Conservation (phyloP, 2,329 filamentous ascomycete genomes). For the Colletotrichum cordylinicola region DNA sequence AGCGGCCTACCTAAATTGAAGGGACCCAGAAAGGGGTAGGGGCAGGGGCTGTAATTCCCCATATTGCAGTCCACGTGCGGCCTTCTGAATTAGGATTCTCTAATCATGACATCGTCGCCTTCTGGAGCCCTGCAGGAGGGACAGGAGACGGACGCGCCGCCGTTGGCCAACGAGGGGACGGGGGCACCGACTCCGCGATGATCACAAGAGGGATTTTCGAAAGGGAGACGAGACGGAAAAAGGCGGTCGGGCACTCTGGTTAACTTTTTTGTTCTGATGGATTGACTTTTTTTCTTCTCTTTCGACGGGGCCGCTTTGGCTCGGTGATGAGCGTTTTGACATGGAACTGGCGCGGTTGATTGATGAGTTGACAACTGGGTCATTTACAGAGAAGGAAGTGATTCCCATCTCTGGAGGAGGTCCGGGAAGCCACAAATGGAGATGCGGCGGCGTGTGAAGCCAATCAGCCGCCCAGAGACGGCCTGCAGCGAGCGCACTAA, state of each 20-base stretch:
- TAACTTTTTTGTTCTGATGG: background rate
- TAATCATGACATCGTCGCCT: constrained; percentile 1
- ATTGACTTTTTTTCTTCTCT: background rate
- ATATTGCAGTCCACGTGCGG: constrained; percentile 5
- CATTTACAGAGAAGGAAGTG: constrained; percentile 3
- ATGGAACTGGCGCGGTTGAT: background rate
- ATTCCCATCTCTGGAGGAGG: constrained; percentile 3
- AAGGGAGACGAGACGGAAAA: background rate
- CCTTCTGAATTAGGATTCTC: background rate
- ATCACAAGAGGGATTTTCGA: background rate
- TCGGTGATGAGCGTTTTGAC: background rate
- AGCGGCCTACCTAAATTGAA: constrained; percentile 6
- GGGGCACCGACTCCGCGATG: background rate
- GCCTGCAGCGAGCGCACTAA: background rate
- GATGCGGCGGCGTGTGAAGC: background rate
- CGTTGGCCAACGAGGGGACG: background rate
- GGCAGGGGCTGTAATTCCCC: background rate
- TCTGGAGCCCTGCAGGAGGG: background rate
- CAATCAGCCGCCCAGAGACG: background rate
- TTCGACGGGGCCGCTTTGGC: background rate
- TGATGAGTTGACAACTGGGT: background rate
- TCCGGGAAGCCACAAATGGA: background rate
- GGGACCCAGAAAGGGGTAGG: constrained; percentile 7
- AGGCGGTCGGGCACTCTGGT: background rate
- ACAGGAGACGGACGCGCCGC: background rate